These are phyloP conservation scores for Musa troglodytarum DNA, from an alignment of 176 grass and related monocot species.

Conservation along the genomic window DNA sequence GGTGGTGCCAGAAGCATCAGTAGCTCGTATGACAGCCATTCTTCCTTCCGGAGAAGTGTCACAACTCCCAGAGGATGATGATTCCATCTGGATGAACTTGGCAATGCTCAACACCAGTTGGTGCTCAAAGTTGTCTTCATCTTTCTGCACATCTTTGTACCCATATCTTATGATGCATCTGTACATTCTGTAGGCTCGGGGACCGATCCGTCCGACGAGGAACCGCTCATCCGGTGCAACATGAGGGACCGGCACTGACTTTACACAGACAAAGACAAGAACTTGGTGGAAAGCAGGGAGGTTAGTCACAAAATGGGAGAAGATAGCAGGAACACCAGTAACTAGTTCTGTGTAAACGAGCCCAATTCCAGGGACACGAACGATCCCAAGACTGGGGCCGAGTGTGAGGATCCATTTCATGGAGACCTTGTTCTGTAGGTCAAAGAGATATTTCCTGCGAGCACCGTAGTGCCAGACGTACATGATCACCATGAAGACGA, in stretches of 20 bases:
- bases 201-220: slow-evolving; percentile 62
- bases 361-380: slow-evolving; percentile 68
- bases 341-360: slow-evolving; percentile 68
- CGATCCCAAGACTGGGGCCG: slow-evolving; percentile 61
- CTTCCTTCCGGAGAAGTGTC: slow-evolving; percentile 49
- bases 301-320: slow-evolving; percentile 75
- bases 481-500: slow-evolving; percentile 57
- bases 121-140: slow-evolving; percentile 68
- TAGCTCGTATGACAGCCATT: slow-evolving; percentile 55
- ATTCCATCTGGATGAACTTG: slow-evolving; percentile 66
- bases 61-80: slow-evolving; percentile 40
- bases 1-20: slow-evolving; percentile 28
- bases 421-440: slow-evolving; percentile 76
- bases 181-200: slow-evolving; percentile 57
- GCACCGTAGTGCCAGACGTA: slow-evolving; percentile 77
- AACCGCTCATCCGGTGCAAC: slow-evolving; percentile 50
- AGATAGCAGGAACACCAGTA: slow-evolving; percentile 60
- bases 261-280: slow-evolving; percentile 61
- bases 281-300: slow-evolving; percentile 69
- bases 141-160: slow-evolving; percentile 65
- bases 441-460: slow-evolving; percentile 44
- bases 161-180: slow-evolving; percentile 71
- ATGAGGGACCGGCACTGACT: slow-evolving; percentile 46
- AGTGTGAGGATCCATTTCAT: slow-evolving; percentile 70
- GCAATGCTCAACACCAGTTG: slow-evolving; percentile 68